Base-by-base conservation (phyloP, 352 stramenopile species). In the Phytophthora ohioensis region DNA sequence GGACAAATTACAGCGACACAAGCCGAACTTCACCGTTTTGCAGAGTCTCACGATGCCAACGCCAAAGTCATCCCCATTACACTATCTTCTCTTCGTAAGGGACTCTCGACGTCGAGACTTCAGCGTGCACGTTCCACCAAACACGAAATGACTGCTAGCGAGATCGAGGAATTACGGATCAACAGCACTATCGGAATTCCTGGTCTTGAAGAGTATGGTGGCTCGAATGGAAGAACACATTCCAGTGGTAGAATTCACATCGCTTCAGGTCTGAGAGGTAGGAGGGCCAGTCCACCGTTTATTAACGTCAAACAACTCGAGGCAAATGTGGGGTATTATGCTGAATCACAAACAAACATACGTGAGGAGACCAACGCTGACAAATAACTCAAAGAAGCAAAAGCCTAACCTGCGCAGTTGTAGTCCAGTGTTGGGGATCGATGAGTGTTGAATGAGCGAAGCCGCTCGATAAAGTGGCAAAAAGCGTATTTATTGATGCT, bases 31-130 rank as follows among this genome's bases (percentile, higher is more conserved):
- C 64, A 88, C 34, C 84, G 78, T 5, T 93, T 93, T 39, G 85
- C 83, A 5, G 82, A 85, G 31, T 88, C 83, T 5, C 83, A 91
- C 57, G 75, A 88, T 57, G 75, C 72, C 10, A 87, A 85, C 39
- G 83, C 78, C 32, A 91, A 87, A 38, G 78, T 70, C 3, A 93
- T 93, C 46, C 83, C 83, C 5, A 90, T 91, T 48, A 64, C 78
- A 13, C 54, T 92, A 0, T 91, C 81, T n/a, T 79, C 76, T 4
- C 15, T 75, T 32, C 67, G 63, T 0, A 64, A 62, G 36, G 67
- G 67, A 30, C 57, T 76, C 13, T 73, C 69, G 1, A 76, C 69
- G 11, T 73, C 69, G 4, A 72, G 64, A 47, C 64, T 60, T 5
- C 63, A 72, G 43, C 63, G 69, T 31, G 13, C 45, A 17, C 57